phyloP scores from a whole-genome alignment of 2,329 filamentous ascomycete species.

The Parascedosporium putredinis region DNA sequence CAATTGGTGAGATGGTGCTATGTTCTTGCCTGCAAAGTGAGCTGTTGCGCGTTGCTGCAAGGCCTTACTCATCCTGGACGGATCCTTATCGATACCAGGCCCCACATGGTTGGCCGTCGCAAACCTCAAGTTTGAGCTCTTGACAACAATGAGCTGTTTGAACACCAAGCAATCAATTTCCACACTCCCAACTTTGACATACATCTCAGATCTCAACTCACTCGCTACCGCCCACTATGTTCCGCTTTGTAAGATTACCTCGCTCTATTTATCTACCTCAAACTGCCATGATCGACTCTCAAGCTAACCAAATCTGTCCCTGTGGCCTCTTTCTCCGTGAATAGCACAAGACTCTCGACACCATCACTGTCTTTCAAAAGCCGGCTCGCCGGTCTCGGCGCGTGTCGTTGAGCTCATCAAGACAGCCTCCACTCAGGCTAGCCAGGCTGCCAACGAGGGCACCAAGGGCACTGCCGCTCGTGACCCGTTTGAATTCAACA shows the following conservation, averaged over 20 bases:
- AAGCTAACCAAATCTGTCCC: background rate
- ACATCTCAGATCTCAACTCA: background rate
- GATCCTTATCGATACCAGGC: background rate
- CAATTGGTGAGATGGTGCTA: too few relatives aligned
- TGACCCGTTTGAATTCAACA: constrained; percentile 74
- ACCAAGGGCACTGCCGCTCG: constrained; percentile 25
- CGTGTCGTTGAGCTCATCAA: constrained; percentile 70
- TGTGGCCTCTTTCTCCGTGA: background rate
- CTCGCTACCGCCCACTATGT: constrained; percentile 27
- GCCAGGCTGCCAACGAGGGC: constrained; percentile 33
- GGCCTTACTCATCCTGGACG: background rate
- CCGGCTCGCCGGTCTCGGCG: constrained; percentile 60
- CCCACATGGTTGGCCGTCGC: constrained; percentile 2
- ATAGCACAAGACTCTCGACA: constrained; percentile 72
- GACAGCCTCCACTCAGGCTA: constrained; percentile 61
- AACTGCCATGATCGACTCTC: background rate
- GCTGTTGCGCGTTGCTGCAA: background rate
- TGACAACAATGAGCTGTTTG: background rate
- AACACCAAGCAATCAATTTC: background rate
- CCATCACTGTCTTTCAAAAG: constrained; percentile 94
- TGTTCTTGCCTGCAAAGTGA: too few relatives aligned
- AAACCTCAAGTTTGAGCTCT: background rate
- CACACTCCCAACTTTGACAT: background rate
- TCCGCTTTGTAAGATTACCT: constrained; percentile 30
- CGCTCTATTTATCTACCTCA: background rate